Base-by-base conservation (phyloP, 2,329 filamentous ascomycete genomes). In the Colletotrichum coccodes region DNA sequence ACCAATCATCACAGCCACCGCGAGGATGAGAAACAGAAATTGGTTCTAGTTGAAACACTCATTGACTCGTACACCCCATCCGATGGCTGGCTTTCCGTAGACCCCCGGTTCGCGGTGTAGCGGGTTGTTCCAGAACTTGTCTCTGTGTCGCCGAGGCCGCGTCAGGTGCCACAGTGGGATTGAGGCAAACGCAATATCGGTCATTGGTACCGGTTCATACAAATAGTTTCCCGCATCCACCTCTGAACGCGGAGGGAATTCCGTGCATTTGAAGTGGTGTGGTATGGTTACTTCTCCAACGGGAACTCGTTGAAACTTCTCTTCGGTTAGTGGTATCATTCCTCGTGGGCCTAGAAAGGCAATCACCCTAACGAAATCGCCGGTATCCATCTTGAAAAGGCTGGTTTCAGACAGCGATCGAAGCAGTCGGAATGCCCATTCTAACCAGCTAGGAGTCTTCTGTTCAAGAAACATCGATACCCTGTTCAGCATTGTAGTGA, bases 71-170 rank as follows among this genome's bases (percentile, higher is more conserved):
- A 53, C 53, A 6, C 56, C 62, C 62, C 36, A 64, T 6, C 54
- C 62, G 0, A 64, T 53, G 3, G 44, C 14, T 16, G 36, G 54
- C 54, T 32, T 50, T 6, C 9, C 54, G 7, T 21, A 30, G 9
- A 28, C 21, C 14, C 44, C 61, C 14, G 42, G 42, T 32, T 52
- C 23, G 23, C 61, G 61, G 2, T 18, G 44, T 23, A 64, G 11
- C n/a, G 32, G 61, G n/a, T 12, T 44, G n/a, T 52, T 44, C 61
- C 61, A 64, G 54, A 50, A 60, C 1, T 44, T 64, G 42, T 64
- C 61, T 1, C 44, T 64, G 36, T 64, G 61, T 6, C 21, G 53
- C 0, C 50, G 52, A 5, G 61, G 44, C 12, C 34, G 54, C 3
- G 54, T 58, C 0, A 52, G n/a, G 21, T 64, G 61, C 54, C 61